Evolutionary conservation across 1,284 basidiomycete species (phyloP), one percentile per base, ranked within the genome.

Genomic region (Chalciporus sp.): DNA sequence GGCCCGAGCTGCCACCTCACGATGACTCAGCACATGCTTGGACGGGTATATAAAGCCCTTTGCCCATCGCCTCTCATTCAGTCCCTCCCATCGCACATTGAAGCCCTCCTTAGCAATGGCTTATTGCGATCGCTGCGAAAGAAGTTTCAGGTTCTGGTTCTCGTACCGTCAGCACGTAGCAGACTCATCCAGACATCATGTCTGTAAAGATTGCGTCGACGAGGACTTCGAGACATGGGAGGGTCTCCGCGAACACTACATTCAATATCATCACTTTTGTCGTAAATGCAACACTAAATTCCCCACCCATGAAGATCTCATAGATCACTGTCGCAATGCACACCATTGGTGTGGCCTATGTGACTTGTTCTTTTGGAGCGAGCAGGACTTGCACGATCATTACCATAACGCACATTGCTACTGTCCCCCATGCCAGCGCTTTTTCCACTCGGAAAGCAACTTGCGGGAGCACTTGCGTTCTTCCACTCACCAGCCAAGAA

Each of bases 321-420:
- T 61, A 6, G 29, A 61, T 0, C 80, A 81, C 58, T 71, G 70
- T 52, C 9, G 66, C 0, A 27, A 64, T 0, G 48, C 52, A 0
- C 82, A 84, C 62, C 14, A 60, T 41, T 78, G 72, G 49, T 84
- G 83, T 57, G 14, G 26, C 0, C 2, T 19, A 1, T 84, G 82
- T 58, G 47, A 66, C 17, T 63, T 43, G 48, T 65, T 79, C 49
- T 82, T 82, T 64, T 51, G n/a, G 44, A 74, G 61, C 31, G 68
- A 64, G 0, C 3, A 42, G 4, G 78, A 74, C 2, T 63, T 82
- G 27, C 61, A 73, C 19, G 73, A 81, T 54, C 84, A 86, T 59
- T 73, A 76, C 52, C 69, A 75, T 17, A 4, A 17, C 83, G 85
- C 16, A 7, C 9, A 37, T 41, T 51, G 65, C 47, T 83, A 80